These are phyloP conservation scores for Mycena chlorophos DNA, from an alignment of 768 basidiomycete genomes.

Conservation along the genomic window DNA sequence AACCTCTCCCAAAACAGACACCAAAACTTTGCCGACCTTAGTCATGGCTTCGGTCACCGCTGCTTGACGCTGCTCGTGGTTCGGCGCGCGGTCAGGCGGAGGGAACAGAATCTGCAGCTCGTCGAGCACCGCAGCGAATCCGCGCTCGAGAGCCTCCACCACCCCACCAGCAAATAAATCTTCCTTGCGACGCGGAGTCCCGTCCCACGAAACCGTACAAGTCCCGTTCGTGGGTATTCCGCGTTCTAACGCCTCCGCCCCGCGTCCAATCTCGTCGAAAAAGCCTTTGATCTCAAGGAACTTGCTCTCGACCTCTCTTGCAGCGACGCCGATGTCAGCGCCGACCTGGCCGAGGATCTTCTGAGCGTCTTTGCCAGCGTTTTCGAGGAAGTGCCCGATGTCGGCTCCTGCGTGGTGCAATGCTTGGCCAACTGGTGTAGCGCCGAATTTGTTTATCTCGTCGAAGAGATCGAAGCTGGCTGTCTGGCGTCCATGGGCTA, in stretches of 20 bases:
- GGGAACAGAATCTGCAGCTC: conserved; percentile 30
- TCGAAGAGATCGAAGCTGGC: background rate
- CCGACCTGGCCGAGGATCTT: conserved; percentile 19
- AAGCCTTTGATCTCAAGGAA: conserved; percentile 25
- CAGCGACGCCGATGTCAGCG: conserved; percentile 5
- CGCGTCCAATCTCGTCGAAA: conserved; percentile 22
- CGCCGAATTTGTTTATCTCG: background rate
- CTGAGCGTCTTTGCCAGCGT: conserved; percentile 19
- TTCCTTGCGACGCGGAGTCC: background rate
- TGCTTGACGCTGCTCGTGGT: conserved; percentile 27
- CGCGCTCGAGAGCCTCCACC: conserved; percentile 21
- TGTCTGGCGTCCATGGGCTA: too few relatives aligned
- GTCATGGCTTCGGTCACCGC: conserved; percentile 26
- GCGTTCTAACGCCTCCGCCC: conserved; percentile 17
- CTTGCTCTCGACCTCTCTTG: conserved; percentile 16
- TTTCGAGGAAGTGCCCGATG: conserved; percentile 5
- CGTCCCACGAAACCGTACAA: too few relatives aligned
- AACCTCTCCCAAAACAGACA: conserved; percentile 23
- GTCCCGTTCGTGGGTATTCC: conserved; percentile 7
- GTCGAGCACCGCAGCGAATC: conserved; percentile 25
- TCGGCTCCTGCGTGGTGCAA: background rate
- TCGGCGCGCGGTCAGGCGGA: conserved; percentile 31
- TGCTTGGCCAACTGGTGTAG: background rate
- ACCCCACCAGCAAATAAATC: conserved; percentile 15
- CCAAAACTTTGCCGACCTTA: conserved; percentile 27